Evolutionary conservation across 371 early-diverging fungal species (phyloP).

Genomic region (Blastocladiella emersonii): DNA sequence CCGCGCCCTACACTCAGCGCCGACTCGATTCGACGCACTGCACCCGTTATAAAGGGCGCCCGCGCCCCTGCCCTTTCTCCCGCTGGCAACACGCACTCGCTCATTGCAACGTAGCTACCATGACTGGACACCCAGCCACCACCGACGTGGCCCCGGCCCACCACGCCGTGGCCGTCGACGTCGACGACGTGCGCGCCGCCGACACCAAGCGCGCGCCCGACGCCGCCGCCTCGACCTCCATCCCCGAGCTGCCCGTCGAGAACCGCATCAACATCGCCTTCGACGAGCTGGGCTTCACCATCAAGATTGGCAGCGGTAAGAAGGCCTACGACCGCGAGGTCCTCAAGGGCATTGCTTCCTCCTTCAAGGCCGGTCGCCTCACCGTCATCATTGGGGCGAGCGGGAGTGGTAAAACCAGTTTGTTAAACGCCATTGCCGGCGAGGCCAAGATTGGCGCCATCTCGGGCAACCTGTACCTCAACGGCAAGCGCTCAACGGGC

Average conservation of each 20-base stretch:
- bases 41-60: too few species aligned
- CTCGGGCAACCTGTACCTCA: slow-evolving; percentile 44
- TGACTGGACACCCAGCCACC: too few species aligned
- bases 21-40: too few species aligned
- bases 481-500: slow-evolving; percentile 33
- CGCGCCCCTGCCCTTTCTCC: too few species aligned
- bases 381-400: slow-evolving; percentile 48
- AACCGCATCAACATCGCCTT: slow-evolving; percentile 1
- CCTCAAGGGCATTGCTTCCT: slow-evolving; percentile 17
- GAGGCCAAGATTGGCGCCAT: slow-evolving; percentile 43
- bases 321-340: slow-evolving; percentile 5
- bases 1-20: too few species aligned
- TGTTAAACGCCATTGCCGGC: slow-evolving; percentile 57
- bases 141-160: too few species aligned
- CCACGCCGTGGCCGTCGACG: too few species aligned
- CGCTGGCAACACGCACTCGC: too few species aligned
- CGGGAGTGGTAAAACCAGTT: slow-evolving; percentile 52
- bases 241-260: background rate
- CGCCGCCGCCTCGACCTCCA: too few species aligned
- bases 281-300: background rate
- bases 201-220: too few species aligned
- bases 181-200: too few species aligned
- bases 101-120: too few species aligned
- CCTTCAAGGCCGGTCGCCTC: slow-evolving; percentile 23
- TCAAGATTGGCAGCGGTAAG: background rate